Base-by-base conservation (phyloP, 257 asterid species). In the Petrea volubilis region DNA sequence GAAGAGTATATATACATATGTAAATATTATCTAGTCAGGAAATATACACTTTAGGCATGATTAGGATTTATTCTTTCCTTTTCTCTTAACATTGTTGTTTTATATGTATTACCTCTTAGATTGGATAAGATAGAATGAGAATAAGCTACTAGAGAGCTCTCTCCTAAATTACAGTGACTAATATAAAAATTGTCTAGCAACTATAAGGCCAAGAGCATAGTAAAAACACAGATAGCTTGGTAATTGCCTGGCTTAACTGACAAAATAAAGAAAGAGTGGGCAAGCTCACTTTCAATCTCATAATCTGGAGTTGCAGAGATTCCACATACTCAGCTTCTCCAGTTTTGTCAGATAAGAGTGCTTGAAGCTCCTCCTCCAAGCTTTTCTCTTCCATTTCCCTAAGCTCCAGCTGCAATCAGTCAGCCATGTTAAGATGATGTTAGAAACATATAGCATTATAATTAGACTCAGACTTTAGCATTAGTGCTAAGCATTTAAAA, bases 261-360 rank as follows among this genome's bases (percentile, higher is more conserved):
- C 53, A 52, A 61, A 38, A 43, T 63, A 74, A 60, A 56, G 51
- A 15, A 43, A 28, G 64, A 58, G 52, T 68, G 20, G n/a, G 51
- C 33, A 5, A 44, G 74, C 86, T 81, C 60, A 93, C 97, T 86
- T 87, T 85, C 70, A 93, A 43, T 82, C 80, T 83, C 78, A 41
- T 77, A 52, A 87, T 86, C 87, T 91, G 94, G 75, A 75, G 86
- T 74, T 84, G 89, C 77, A 91, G 81, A 58, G 98, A 86, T 59
- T 89, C 86, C 83, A 86, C 74, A 74, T 80, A 89, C 82, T 84
- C 90, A 27, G 84, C 77, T 83, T 85, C 92, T 86, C 88, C 92
- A 75, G 76, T 80, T 80, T 87, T 93, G 79, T 88, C 95, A 44
- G 87, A 86, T 68, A 78, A 68, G 64, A 88, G 90, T 53, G 88